A percentile compares a stretch with the other conserved stretches of the same genome.
phyloP scores from a whole-genome alignment of 352 stramenopile genomes.

The Lagenidium sp. region DNA sequence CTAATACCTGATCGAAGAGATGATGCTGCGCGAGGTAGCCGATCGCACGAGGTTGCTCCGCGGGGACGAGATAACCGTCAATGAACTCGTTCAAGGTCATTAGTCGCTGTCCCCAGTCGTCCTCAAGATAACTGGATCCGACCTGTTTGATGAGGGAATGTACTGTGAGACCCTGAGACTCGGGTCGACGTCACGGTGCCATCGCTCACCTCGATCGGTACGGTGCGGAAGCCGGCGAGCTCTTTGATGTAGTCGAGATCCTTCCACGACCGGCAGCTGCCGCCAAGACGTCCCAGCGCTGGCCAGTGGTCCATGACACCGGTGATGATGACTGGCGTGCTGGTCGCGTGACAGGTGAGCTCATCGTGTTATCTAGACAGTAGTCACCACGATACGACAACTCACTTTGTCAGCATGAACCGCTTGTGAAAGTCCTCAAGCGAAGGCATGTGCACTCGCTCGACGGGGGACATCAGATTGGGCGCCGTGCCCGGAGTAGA shows the following conservation, averaged over 20 bases:
- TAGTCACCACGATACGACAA: neutral
- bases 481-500: neutral
- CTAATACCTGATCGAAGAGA: slow-evolving; percentile 88
- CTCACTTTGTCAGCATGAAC: slow-evolving; percentile 50
- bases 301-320: slow-evolving; percentile 79
- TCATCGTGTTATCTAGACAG: neutral
- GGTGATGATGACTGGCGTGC: slow-evolving; percentile 64
- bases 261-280: slow-evolving; percentile 34
- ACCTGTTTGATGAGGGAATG: slow-evolving; percentile 27
- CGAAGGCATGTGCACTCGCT: slow-evolving; percentile 39
- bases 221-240: slow-evolving; percentile 61
- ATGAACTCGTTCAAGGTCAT: slow-evolving; percentile 80
- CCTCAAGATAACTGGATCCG: slow-evolving; percentile 68
- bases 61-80: slow-evolving; percentile 31
- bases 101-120: slow-evolving; percentile 72
- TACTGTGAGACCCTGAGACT: no score
- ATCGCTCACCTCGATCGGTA: slow-evolving; percentile 75
- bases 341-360: slow-evolving; percentile 6
- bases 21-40: slow-evolving; percentile 86
- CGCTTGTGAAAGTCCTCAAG: slow-evolving; percentile 39
- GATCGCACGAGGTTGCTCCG: slow-evolving; percentile 1
- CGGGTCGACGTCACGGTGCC: no score
- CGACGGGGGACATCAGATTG: slow-evolving; percentile 24
- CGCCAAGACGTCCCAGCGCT: no score
- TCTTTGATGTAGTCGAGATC: slow-evolving; percentile 58